A percentile compares a stretch with the other conserved stretches of the same genome.
Evolutionary conservation across 2,329 filamentous ascomycete species (phyloP).

Genomic region (Grosmannia penicillata): DNA sequence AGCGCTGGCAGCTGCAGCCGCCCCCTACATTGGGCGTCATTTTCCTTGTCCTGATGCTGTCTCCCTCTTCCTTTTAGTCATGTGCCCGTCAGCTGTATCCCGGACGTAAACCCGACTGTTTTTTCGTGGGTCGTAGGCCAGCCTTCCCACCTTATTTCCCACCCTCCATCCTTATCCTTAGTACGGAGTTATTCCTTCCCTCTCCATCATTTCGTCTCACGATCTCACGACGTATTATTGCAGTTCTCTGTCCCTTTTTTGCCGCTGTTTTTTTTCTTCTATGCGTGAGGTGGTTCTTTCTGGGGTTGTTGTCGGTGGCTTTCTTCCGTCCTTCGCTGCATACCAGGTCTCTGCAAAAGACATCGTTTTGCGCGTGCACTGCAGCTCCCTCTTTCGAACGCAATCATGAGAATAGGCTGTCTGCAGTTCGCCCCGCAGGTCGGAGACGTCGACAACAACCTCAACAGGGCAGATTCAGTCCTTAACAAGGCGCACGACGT

Average conservation of each 20-base stretch:
- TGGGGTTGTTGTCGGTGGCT: not conserved
- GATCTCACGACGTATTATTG: no score
- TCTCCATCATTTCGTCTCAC: no score
- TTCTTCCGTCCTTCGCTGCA: not conserved
- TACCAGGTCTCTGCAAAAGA: not conserved
- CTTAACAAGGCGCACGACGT: slow-evolving; percentile 35
- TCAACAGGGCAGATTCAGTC: slow-evolving; percentile 51
- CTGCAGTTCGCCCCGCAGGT: slow-evolving; percentile 60
- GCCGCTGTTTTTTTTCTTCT: not conserved
- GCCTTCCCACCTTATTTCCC: no score
- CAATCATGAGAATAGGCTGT: slow-evolving; percentile 23
- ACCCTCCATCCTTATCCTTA: no score
- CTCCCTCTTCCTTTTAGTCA: not conserved
- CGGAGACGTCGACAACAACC: slow-evolving; percentile 55
- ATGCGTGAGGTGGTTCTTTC: not conserved
- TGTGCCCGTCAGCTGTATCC: no score
- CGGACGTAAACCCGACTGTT: no score
- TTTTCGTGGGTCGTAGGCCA: no score
- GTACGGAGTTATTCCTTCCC: no score
- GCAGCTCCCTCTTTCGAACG: not conserved
- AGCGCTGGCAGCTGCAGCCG: no score
- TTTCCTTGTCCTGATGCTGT: not conserved
- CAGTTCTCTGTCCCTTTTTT: not conserved
- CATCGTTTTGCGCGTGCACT: not conserved
- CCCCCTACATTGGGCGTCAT: no score